Conservation (phyloP, 2,329 filamentous ascomycete species). For the Colletotrichum lini region DNA sequence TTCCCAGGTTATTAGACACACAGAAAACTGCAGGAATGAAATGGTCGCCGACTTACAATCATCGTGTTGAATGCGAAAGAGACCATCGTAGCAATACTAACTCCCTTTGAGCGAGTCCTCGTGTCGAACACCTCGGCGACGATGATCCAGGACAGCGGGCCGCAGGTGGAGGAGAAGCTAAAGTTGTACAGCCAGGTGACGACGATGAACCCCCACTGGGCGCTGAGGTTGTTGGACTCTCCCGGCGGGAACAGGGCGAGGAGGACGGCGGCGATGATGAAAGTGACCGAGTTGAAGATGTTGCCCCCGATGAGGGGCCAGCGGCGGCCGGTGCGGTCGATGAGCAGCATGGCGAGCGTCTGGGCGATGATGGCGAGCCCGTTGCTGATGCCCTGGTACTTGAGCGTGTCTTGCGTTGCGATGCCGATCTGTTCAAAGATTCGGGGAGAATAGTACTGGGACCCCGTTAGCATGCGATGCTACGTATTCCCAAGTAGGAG, state of each 20-base stretch:
- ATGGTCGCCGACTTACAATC: slow-evolving; percentile 69
- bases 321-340: slow-evolving; percentile 79
- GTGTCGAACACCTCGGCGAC: slow-evolving; percentile 84
- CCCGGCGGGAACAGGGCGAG: slow-evolving; percentile 71
- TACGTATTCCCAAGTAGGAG: not conserved
- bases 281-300: slow-evolving; percentile 77
- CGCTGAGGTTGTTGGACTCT: slow-evolving; percentile 52
- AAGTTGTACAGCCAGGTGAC: slow-evolving; percentile 87
- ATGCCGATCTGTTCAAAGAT: slow-evolving; percentile 82
- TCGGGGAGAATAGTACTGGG: slow-evolving; percentile 73
- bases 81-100: slow-evolving; percentile 80
- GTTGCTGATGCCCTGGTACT: slow-evolving; percentile 82
- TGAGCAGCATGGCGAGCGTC: slow-evolving; percentile 75
- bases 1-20: not conserved
- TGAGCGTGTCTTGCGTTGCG: slow-evolving; percentile 72
- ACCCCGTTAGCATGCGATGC: not conserved
- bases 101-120: slow-evolving; percentile 79
- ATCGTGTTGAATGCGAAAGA: slow-evolving; percentile 83
- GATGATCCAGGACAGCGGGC: slow-evolving; percentile 74
- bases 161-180: slow-evolving; percentile 75
- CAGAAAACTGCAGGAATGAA: slow-evolving; percentile 63
- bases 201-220: slow-evolving; percentile 77
- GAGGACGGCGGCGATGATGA: slow-evolving; percentile 75
- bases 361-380: slow-evolving; percentile 79
- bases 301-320: slow-evolving; percentile 81